phyloP scores from a whole-genome alignment of 768 basidiomycete genomes.

The Sarcodon aspratus region DNA sequence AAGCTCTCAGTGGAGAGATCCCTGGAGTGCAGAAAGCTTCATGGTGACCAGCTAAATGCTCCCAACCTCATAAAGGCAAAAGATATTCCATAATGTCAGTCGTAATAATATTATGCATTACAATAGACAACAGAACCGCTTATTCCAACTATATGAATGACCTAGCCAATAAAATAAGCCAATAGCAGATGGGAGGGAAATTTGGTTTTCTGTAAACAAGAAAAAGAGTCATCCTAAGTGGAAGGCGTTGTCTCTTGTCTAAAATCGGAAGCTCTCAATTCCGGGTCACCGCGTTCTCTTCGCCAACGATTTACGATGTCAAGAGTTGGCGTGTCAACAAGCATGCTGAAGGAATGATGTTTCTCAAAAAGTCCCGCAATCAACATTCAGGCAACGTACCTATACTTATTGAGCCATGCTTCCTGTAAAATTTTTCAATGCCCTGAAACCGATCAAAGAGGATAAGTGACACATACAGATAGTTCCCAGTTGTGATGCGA shows the following conservation, averaged over 20 bases:
- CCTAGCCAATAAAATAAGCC: neutral
- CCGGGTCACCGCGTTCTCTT: constrained; percentile 66
- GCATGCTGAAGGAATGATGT: constrained; percentile 37
- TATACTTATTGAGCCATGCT: neutral
- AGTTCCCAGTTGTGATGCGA: constrained; percentile 88
- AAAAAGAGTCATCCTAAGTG: neutral
- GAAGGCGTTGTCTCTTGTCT: constrained; percentile 4
- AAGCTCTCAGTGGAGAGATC: constrained; percentile 72
- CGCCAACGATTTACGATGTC: constrained; percentile 82
- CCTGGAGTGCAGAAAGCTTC: constrained; percentile 85
- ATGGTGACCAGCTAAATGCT: constrained; percentile 43
- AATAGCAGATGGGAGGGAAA: neutral
- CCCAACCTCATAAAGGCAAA: neutral
- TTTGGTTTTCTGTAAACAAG: neutral
- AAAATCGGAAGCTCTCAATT: constrained; percentile 49
- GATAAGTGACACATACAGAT: constrained; percentile 32
- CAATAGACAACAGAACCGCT: neutral
- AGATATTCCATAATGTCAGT: neutral
- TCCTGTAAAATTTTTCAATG: neutral
- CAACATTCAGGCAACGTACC: neutral
- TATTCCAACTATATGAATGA: neutral
- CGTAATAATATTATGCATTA: neutral
- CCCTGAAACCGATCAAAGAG: too few species aligned
- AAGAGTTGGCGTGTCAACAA: constrained; percentile 66
- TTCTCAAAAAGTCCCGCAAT: neutral